phyloP scores from a whole-genome alignment of 1,284 basidiomycete genomes.

The Ustilago curta region DNA sequence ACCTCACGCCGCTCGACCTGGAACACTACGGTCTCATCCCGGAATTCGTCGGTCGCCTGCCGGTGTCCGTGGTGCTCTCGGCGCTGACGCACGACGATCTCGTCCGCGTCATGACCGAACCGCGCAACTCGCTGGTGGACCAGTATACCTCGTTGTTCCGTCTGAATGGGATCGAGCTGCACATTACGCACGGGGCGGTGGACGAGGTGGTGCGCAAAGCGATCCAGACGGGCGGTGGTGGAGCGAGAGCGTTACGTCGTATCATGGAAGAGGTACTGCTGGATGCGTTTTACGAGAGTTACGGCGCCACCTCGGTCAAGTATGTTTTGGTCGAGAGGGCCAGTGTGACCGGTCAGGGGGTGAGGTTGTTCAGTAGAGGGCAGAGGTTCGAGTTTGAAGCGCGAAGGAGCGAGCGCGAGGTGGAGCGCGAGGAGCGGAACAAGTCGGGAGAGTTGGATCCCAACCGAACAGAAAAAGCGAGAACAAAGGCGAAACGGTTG shows the following conservation, averaged over 20 bases:
- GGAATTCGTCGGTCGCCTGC: slow-evolving; percentile 87
- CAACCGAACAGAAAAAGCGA: background rate
- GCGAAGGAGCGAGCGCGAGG: slow-evolving; percentile 8
- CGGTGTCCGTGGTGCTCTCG: slow-evolving; percentile 84
- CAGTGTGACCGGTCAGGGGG: slow-evolving; percentile 1
- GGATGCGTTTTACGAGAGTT: slow-evolving; percentile 52
- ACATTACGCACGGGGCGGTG: slow-evolving; percentile 18
- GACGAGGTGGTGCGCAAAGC: slow-evolving; percentile 69
- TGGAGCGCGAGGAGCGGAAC: background rate
- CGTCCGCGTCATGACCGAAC: slow-evolving; percentile 88
- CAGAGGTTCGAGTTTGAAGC: slow-evolving; percentile 33
- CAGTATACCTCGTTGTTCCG: slow-evolving; percentile 86
- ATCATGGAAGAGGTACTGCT: slow-evolving; percentile 77
- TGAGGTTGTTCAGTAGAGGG: slow-evolving; percentile 40
- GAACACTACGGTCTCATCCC: slow-evolving; percentile 92
- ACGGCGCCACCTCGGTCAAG: slow-evolving; percentile 20
- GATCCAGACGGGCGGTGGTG: slow-evolving; percentile 66
- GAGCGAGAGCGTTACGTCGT: slow-evolving; percentile 86
- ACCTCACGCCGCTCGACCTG: slow-evolving; percentile 74
- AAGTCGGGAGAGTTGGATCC: slow-evolving; percentile 7
- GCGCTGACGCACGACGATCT: slow-evolving; percentile 81
- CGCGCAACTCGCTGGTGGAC: slow-evolving; percentile 86
- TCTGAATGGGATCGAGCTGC: slow-evolving; percentile 56
- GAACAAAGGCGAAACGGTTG: slow-evolving; percentile 16
- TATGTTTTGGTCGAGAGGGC: slow-evolving; percentile 34